phyloP scores from a whole-genome alignment of 2,329 filamentous ascomycete genomes.

The Microthyrium microscopicum region DNA sequence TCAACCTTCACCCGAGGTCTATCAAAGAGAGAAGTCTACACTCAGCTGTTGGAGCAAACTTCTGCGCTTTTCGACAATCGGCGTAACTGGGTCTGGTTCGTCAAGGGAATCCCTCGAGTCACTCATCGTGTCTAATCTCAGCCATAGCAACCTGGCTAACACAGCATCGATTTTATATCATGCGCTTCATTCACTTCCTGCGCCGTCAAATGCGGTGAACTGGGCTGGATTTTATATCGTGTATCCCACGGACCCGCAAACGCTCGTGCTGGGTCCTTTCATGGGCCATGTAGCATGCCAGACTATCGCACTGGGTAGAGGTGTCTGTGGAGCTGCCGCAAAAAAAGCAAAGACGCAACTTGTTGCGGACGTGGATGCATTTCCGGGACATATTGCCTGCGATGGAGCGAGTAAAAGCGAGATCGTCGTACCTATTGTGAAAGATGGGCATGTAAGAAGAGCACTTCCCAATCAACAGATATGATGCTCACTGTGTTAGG shows the following conservation, averaged over 20 bases:
- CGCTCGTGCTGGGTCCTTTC: constrained; percentile 64
- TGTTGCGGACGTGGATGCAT: constrained; percentile 50
- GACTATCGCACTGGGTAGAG: constrained; percentile 53
- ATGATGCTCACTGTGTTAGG: too few species aligned
- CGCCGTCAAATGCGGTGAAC: constrained; percentile 52
- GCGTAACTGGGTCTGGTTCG: constrained; percentile 53
- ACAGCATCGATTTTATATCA: constrained; percentile 64
- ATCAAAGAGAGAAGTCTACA: constrained; percentile 56
- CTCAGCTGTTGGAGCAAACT: constrained; percentile 56
- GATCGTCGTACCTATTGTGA: constrained; percentile 60
- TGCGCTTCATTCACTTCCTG: constrained; percentile 54
- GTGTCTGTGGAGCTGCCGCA: constrained; percentile 62
- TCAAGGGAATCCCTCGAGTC: neutral
- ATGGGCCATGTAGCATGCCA: constrained; percentile 68
- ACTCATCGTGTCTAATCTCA: constrained; percentile 1
- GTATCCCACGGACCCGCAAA: constrained; percentile 29
- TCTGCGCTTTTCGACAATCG: constrained; percentile 54
- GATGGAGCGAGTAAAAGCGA: constrained; percentile 62
- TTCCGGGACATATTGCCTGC: constrained; percentile 70
- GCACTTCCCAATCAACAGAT: too few species aligned
- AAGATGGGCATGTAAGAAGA: constrained; percentile 28
- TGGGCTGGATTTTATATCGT: constrained; percentile 70
- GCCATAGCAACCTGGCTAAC: constrained; percentile 58
- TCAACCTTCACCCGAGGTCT: constrained; percentile 53
- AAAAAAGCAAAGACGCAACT: constrained; percentile 44